Evolutionary conservation across 1,284 basidiomycete species (phyloP).

Genomic region (Nidula niveotomentosa): DNA sequence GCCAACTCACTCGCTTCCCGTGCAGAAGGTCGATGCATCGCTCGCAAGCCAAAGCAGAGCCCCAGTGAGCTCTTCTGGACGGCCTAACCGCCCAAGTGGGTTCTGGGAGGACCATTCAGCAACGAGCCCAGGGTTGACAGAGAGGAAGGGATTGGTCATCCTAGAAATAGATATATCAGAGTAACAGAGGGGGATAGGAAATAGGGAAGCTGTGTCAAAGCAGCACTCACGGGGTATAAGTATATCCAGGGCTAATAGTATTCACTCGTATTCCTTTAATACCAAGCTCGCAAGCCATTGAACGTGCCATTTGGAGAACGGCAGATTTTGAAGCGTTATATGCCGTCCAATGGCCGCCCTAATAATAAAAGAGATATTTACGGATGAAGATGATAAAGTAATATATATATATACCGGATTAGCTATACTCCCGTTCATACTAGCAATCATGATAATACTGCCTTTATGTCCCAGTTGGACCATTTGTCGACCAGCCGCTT

Average conservation of each 20-base stretch:
- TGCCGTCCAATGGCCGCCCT: conserved; percentile 47
- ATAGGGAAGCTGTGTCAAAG: no score
- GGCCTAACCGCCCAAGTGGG: conserved; percentile 69
- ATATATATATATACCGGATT: conserved; percentile 46
- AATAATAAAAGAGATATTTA: no score
- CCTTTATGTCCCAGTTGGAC: conserved; percentile 62
- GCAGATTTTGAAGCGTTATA: conserved; percentile 82
- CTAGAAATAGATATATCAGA: conserved; percentile 25
- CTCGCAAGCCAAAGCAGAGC: conserved; percentile 73
- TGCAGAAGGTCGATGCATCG: conserved; percentile 67
- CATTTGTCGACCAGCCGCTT: conserved; percentile 78
- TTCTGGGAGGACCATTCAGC: conserved; percentile 64
- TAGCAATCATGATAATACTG: conserved; percentile 79
- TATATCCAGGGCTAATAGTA: conserved; percentile 68
- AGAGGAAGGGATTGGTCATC: conserved; percentile 75
- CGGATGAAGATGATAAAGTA: no score
- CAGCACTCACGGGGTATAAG: conserved; percentile 58
- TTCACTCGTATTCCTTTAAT: conserved; percentile 70
- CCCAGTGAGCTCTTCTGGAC: conserved; percentile 71
- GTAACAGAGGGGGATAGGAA: no score
- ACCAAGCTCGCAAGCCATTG: conserved; percentile 81
- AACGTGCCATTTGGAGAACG: conserved; percentile 76
- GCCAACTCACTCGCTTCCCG: conserved; percentile 59
- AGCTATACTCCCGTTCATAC: conserved; percentile 80
- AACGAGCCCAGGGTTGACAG: conserved; percentile 55